Conservation (phyloP, 768 basidiomycete species). For the Rubroboletus satanas region DNA sequence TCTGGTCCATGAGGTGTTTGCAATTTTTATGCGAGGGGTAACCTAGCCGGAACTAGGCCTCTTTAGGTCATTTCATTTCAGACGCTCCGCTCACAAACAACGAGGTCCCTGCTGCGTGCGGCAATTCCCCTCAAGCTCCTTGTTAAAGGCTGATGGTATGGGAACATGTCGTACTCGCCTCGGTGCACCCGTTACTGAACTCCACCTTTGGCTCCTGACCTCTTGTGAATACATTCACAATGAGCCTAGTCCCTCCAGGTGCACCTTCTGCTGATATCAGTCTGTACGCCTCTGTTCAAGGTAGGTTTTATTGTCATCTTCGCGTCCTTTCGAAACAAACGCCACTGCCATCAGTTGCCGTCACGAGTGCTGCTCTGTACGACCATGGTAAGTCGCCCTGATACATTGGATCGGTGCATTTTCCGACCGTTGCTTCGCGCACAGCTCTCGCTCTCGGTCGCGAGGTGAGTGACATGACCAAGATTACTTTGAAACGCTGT, state of each 20-base stretch:
- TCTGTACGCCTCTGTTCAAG: conserved; percentile 22
- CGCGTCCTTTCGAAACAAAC: background rate
- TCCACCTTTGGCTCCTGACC: background rate
- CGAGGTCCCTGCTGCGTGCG: conserved; percentile 3
- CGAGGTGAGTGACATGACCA: conserved; percentile 20
- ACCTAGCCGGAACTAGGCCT: background rate
- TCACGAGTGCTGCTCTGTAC: conserved; percentile 26
- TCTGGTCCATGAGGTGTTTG: background rate
- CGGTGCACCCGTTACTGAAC: background rate
- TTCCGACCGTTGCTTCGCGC: background rate
- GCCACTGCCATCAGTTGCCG: conserved; percentile 23
- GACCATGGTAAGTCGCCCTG: conserved; percentile 22
- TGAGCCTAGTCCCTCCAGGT: conserved; percentile 23
- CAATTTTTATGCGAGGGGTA: background rate
- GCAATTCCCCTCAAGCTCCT: background rate
- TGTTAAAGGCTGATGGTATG: conserved; percentile 13
- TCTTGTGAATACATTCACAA: conserved; percentile 5
- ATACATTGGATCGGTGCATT: background rate
- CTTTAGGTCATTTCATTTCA: conserved; percentile 13
- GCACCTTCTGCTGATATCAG: background rate
- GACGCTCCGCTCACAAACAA: background rate
- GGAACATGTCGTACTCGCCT: background rate
- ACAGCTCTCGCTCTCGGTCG: conserved; percentile 25
- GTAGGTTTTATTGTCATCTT: conserved; percentile 6
- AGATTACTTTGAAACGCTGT: background rate